These are phyloP conservation scores for Aureobasidium uvarum DNA, from an alignment of 2,329 filamentous ascomycete species.

Conservation along the genomic window DNA sequence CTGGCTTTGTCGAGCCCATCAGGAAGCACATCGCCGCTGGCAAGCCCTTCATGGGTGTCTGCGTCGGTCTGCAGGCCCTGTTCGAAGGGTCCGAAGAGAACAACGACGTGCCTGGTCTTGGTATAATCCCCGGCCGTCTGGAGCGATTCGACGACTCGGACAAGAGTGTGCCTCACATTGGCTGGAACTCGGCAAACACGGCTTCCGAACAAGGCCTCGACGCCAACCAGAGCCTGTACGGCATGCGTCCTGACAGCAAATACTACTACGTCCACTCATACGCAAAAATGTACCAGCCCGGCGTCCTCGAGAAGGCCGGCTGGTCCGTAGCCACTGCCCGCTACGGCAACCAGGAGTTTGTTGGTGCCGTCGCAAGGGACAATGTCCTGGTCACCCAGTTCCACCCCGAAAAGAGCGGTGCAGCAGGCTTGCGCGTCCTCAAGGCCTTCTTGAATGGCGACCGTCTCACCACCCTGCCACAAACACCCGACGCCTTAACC, in stretches of 20 bases:
- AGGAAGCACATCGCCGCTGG: slow-evolving; percentile 77
- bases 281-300: slow-evolving; percentile 71
- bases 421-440: slow-evolving; percentile 78
- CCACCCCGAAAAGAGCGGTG: slow-evolving; percentile 95
- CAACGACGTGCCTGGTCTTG: slow-evolving; percentile 67
- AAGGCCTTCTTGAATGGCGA: slow-evolving; percentile 81
- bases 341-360: slow-evolving; percentile 86
- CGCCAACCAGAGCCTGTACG: slow-evolving; percentile 64
- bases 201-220: slow-evolving; percentile 43
- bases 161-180: slow-evolving; percentile 98
- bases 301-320: slow-evolving; percentile 72
- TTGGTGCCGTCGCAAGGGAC: slow-evolving; percentile 81
- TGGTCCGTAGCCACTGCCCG: slow-evolving; percentile 90
- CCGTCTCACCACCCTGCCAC: slow-evolving; percentile 55
- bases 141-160: slow-evolving; percentile 70
- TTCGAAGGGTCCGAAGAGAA: slow-evolving; percentile 85
- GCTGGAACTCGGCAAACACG: slow-evolving; percentile 89
- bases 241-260: slow-evolving; percentile 75
- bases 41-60: slow-evolving; percentile 99
- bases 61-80: slow-evolving; percentile 87
- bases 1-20: slow-evolving; percentile 81
- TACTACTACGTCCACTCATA: slow-evolving; percentile 99
- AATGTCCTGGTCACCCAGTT: slow-evolving; percentile 94
- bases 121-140: slow-evolving; percentile 68
- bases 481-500: slow-evolving; percentile 35